phyloP scores from a whole-genome alignment of 371 early-diverging fungal genomes.

The Saksenaea oblongispora region DNA sequence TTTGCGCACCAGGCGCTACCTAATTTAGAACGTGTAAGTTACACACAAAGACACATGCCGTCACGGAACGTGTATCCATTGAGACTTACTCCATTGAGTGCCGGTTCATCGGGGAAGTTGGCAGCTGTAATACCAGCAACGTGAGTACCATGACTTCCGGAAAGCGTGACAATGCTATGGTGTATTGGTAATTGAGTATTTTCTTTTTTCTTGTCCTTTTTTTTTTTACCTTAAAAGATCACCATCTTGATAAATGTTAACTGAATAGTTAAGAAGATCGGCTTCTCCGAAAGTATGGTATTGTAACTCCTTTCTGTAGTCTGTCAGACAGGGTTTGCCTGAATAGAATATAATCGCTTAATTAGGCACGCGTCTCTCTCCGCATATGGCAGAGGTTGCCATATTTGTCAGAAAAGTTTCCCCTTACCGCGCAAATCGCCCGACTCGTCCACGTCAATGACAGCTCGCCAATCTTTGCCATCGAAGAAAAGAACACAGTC shows the following conservation, averaged over 20 bases:
- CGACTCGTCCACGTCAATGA: slow-evolving; percentile 74
- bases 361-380: slow-evolving; percentile 3
- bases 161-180: slow-evolving; percentile 76
- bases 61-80: not conserved
- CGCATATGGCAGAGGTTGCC: slow-evolving; percentile 9
- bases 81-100: slow-evolving; percentile 75
- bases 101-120: slow-evolving; percentile 83
- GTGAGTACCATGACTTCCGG: slow-evolving; percentile 91
- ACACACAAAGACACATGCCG: not conserved
- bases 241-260: slow-evolving; percentile 91
- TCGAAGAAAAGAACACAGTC: slow-evolving; percentile 91
- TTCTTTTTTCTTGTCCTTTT: not conserved
- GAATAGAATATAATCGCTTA: slow-evolving; percentile 13
- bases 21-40: slow-evolving; percentile 11
- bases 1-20: slow-evolving; percentile 90
- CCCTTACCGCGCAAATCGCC: slow-evolving; percentile 75
- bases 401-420: not conserved
- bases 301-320: slow-evolving; percentile 77
- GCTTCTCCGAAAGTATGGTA: slow-evolving; percentile 77
- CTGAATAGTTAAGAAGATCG: slow-evolving; percentile 82
- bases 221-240: slow-evolving; percentile 56
- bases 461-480: slow-evolving; percentile 86
- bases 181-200: not conserved
- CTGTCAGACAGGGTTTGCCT: slow-evolving; percentile 65
- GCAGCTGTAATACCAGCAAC: slow-evolving; percentile 90